phyloP scores from a whole-genome alignment of 148 eudicot species.

The Rhododendron kiyosumense region DNA sequence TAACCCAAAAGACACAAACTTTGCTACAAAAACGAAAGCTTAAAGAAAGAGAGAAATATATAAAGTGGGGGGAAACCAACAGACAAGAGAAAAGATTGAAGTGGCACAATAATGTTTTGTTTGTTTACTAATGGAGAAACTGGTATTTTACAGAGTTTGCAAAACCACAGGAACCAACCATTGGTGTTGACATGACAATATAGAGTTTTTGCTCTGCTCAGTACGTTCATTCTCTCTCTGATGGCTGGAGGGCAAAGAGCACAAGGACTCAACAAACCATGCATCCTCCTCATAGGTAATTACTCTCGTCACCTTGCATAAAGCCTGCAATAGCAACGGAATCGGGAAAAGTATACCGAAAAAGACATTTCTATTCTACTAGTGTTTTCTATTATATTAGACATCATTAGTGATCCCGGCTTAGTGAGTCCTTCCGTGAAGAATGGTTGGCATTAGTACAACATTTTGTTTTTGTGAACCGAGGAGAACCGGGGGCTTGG shows the following conservation, averaged over 20 bases:
- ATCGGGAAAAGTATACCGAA: background rate
- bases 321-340: background rate
- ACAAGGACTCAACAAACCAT: conserved; percentile 57
- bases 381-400: too few relatives aligned
- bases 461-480: too few relatives aligned
- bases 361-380: too few relatives aligned
- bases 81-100: background rate
- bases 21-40: background rate
- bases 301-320: background rate
- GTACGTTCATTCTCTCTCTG: background rate
- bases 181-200: background rate
- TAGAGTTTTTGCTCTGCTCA: background rate
- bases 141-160: background rate
- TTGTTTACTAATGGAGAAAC: background rate
- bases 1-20: background rate
- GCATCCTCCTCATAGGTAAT: conserved; percentile 69
- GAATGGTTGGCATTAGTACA: too few relatives aligned
- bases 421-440: too few relatives aligned
- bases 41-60: background rate
- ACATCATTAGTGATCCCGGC: too few relatives aligned
- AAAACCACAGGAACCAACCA: background rate
- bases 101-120: background rate
- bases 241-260: conserved; percentile 37
- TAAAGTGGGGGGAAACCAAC: background rate
- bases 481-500: too few relatives aligned